Percentiles rank a stretch among this genome's conserved stretches.
Evolutionary conservation across 1,284 basidiomycete species (phyloP).

Genomic region (Ganoderma multipileum): DNA sequence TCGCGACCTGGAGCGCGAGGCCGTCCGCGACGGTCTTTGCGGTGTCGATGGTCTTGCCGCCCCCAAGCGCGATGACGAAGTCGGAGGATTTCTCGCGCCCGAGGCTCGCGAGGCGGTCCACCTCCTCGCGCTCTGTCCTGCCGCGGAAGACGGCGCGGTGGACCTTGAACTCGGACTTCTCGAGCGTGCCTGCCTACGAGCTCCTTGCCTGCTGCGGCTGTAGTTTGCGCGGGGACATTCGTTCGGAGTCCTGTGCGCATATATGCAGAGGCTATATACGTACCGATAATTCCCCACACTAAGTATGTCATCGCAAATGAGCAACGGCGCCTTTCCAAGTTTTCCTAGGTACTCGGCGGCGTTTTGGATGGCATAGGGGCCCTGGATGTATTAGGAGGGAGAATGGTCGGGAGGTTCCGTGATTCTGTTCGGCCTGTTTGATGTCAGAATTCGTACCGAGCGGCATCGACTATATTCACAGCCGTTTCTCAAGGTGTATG

Average conservation of each 20-base stretch:
- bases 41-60: constrained; percentile 44
- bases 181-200: constrained; percentile 39
- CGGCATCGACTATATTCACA: background rate
- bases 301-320: constrained; percentile 41
- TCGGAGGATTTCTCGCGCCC: constrained; percentile 34
- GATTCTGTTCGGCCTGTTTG: constrained; percentile 40
- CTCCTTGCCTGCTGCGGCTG: constrained; percentile 38
- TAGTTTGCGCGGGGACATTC: background rate
- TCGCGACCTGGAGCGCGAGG: constrained; percentile 38
- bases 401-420: constrained; percentile 44
- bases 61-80: constrained; percentile 44
- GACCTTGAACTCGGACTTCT: constrained; percentile 37
- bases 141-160: constrained; percentile 39
- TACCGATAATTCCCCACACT: constrained; percentile 43
- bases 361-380: constrained; percentile 43
- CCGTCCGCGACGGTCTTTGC: constrained; percentile 42
- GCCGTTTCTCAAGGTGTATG: background rate
- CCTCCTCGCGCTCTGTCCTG: constrained; percentile 42
- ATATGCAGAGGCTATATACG: constrained; percentile 12
- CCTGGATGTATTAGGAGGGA: constrained; percentile 46
- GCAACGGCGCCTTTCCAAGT: constrained; percentile 38
- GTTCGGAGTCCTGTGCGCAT: background rate
- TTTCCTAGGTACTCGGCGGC: constrained; percentile 40
- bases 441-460: background rate
- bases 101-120: constrained; percentile 35